These are phyloP conservation scores for Phytophthora palmivora DNA, from an alignment of 352 stramenopile species.

Conservation along the genomic window DNA sequence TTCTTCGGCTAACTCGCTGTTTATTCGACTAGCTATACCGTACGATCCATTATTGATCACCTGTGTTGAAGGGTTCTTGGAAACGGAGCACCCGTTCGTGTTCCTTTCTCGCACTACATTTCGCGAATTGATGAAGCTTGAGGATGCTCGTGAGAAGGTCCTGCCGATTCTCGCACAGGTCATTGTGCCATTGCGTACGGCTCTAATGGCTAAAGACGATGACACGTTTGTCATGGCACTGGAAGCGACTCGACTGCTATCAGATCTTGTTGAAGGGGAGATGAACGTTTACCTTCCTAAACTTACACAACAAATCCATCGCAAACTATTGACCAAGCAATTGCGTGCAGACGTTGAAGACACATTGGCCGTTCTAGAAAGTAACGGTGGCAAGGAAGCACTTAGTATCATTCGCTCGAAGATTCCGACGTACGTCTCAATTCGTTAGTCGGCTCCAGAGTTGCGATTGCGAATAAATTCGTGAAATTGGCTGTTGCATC, in stretches of 20 bases:
- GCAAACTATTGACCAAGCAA: constrained; percentile 69
- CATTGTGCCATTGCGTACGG: constrained; percentile 62
- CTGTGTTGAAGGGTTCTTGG: constrained; percentile 74
- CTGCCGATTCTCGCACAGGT: constrained; percentile 63
- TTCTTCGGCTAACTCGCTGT: neutral
- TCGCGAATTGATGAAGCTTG: constrained; percentile 67
- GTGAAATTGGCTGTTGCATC: too few relatives aligned
- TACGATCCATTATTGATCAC: constrained; percentile 78
- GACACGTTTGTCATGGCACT: constrained; percentile 77
- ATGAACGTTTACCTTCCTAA: constrained; percentile 83
- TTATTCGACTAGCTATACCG: constrained; percentile 43
- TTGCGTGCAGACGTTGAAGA: constrained; percentile 64
- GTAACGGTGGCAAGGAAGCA: constrained; percentile 77
- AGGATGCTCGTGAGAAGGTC: constrained; percentile 71
- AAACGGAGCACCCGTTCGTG: constrained; percentile 81
- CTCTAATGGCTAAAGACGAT: constrained; percentile 74
- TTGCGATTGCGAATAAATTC: too few relatives aligned
- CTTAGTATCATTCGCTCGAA: constrained; percentile 80
- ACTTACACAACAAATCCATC: constrained; percentile 82
- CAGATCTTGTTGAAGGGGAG: constrained; percentile 66
- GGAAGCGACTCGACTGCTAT: constrained; percentile 70
- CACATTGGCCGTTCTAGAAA: constrained; percentile 68
- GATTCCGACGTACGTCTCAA: constrained; percentile 79
- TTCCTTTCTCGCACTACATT: constrained; percentile 80
- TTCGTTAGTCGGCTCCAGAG: constrained; percentile 46